Evolutionary conservation across 805 yeast genomes (phyloP), one percentile per base, ranked within the genome.

Genomic region (Wickerhamiella qilinensis): DNA sequence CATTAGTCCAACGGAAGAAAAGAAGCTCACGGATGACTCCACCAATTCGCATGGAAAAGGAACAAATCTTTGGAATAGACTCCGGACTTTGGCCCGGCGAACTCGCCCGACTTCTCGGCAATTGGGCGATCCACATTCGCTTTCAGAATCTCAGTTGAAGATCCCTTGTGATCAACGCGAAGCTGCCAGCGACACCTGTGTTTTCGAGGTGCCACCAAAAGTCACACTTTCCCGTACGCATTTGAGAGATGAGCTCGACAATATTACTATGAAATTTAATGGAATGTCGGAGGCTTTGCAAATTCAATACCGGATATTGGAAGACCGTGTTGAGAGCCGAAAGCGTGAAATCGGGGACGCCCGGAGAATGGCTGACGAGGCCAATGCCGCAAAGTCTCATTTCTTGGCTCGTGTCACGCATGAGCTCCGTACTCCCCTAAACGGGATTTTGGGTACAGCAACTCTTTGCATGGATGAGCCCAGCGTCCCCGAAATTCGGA

Each of bases 361-460:
- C 8, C 81, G 83, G 15, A 46, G 47, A n/a, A 49, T 46, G 53
- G 96, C 95, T 0, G 96, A 88, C 59, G 74, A 79, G 21, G 98
- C 42, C 1, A 88, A 88, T 56, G 96, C 91, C 49, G 94, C 97
- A 2, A 91, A 91, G 53, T 86, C 97, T 5, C 85, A 83, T 5
- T 84, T 84, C 54, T 77, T 84, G 50, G 94, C 95, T 2, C 82
- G 86, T 48, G 85, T 84, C 15, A 82, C 94, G 0, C 95, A 84
- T 56, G 98, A 91, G 61, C 65, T 91, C 52, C 71, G 97, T 49
- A 91, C 97, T 0, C 98, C 98, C 1, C 64, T 91, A 44, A 91
- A 91, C 56, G 98, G 98, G 54, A 91, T 91, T 31, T 62, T 91
- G 39, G 97, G 97, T 45, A 82, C 88, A 86, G 82, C 96, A 0